Percentiles rank a stretch among this genome's conserved stretches.
phyloP scores from a whole-genome alignment of 148 eudicot genomes.

The Rhododendron simsii region DNA sequence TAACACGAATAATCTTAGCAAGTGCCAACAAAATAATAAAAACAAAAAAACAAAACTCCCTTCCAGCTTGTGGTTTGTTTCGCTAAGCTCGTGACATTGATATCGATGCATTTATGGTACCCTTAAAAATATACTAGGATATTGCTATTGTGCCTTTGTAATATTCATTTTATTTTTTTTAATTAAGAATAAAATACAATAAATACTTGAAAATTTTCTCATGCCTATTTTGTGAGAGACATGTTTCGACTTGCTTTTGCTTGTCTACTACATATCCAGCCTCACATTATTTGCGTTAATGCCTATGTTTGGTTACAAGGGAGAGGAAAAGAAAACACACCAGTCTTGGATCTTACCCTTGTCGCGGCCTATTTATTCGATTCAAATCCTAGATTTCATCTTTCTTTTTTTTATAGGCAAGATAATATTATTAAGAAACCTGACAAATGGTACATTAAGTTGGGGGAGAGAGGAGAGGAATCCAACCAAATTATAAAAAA shows the following conservation, averaged over 20 bases:
- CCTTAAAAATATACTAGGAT: not conserved
- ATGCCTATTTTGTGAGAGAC: not conserved
- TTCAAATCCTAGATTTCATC: not conserved
- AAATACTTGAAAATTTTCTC: not conserved
- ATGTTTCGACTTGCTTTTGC: slow-evolving; percentile 7
- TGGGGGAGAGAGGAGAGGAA: no score
- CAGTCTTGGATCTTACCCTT: not conserved
- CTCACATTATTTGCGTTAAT: not conserved
- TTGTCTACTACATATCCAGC: not conserved
- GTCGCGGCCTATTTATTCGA: not conserved
- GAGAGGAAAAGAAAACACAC: no score
- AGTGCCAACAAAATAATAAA: not conserved
- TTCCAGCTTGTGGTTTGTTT: not conserved
- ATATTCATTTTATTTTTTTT: not conserved
- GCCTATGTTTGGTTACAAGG: not conserved
- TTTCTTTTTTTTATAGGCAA: no score
- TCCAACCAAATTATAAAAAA: no score
- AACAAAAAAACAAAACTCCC: not conserved
- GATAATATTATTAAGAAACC: no score
- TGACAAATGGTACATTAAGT: no score
- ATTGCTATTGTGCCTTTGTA: not conserved
- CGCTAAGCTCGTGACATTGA: not conserved
- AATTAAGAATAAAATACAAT: not conserved
- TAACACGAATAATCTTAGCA: not conserved
- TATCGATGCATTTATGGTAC: not conserved